Base-by-base conservation (phyloP, 495 filamentous ascomycete genomes). In the Penicillium lagena region DNA sequence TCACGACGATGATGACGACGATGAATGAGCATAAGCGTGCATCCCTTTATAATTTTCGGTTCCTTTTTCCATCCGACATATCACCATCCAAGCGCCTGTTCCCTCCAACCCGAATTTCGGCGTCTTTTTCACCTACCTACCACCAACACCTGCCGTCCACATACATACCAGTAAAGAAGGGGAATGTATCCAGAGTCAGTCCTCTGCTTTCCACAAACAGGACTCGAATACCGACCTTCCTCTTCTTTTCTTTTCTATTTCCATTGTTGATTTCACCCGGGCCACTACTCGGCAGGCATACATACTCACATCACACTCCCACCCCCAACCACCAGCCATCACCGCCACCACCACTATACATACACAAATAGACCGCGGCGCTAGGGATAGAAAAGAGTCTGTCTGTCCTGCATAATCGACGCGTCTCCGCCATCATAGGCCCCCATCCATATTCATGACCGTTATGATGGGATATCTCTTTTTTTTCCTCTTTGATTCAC, bases 1-100 rank as follows among this genome's bases (percentile, higher is more conserved):
- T 5, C 66, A 72, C 12, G 70, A 74, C 27, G 63, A 74, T 29
- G 61, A 59, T 6, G 61, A 73, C 12, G 56, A 60, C 10, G 54
- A 51, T 11, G 51, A 52, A 44, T 55, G 57, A 55, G 33, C 43
- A 49, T 42, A 13, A 39, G 35, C 29, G 13, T 29, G 15, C 38
- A 40, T 42, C 14, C 42, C 33, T 47, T 31, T 34, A 41, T 46
- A 35, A 33, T 30, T 41, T 40, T 42, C 27, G 22, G 42, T 48
- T 31, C 38, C 35, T 39, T 29, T 45, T 43, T 15, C 39, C 35
- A 12, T 27, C 31, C 41, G n/a, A 47, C 34, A 43, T 34, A 42
- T 39, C 43, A 43, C 49, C 41, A 39, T 52, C 29, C 39, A 50
- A 12, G 42, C 40, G 50, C 33, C 35, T 41, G 17, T 36, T 34